Percentiles rank a stretch among this genome's conserved stretches.
Conservation (phyloP, 345 rosid species). For the Cochlearia excelsa region DNA sequence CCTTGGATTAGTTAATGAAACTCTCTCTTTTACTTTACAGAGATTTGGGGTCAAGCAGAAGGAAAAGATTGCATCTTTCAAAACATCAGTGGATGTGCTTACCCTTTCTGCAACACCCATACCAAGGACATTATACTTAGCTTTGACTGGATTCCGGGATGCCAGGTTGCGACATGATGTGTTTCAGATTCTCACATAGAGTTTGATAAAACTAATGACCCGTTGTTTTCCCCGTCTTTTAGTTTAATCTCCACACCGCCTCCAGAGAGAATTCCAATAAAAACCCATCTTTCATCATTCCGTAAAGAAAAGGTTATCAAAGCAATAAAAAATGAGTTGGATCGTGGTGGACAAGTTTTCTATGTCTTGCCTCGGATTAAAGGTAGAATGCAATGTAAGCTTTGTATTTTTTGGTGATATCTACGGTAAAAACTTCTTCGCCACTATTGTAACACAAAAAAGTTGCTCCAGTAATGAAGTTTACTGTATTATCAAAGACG, state of each 20-base stretch:
- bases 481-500: too few species aligned
- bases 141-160: conserved; percentile 97
- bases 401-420: background rate
- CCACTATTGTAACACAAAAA: too few species aligned
- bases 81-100: conserved; percentile 92
- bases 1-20: conserved; percentile 31
- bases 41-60: conserved; percentile 98
- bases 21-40: conserved; percentile 44
- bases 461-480: too few species aligned
- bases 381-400: conserved; percentile 44
- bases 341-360: conserved; percentile 90
- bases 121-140: conserved; percentile 92
- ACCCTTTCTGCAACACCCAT: conserved; percentile 97
- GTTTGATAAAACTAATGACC: conserved; percentile 23
- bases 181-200: conserved; percentile 16
- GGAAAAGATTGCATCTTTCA: conserved; percentile 93
- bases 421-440: too few species aligned
- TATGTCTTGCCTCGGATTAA: conserved; percentile 93
- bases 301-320: conserved; percentile 57
- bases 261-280: conserved; percentile 97
- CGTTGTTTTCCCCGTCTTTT: conserved; percentile 31
- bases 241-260: conserved; percentile 96
- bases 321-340: conserved; percentile 78
- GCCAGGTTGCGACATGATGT: conserved; percentile 61
- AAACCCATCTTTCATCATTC: conserved; percentile 71